Conservation (phyloP, 2,329 filamentous ascomycete genomes). For the Colletotrichum godetiae region DNA sequence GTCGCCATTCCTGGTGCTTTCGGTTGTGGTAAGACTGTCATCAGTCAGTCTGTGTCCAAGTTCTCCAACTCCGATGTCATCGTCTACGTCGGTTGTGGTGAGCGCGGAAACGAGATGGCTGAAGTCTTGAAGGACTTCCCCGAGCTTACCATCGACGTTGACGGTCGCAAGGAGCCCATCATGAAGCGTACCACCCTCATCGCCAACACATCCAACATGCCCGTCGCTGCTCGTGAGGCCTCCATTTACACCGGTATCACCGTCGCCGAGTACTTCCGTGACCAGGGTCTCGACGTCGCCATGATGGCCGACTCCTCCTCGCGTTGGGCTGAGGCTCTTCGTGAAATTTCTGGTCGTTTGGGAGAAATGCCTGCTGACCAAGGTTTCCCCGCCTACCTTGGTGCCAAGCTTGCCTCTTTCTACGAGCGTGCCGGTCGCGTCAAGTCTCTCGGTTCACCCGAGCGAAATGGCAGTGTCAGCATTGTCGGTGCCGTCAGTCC, state of each 20-base stretch:
- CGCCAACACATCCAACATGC: constrained; percentile 99
- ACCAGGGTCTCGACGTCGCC: constrained; percentile 95
- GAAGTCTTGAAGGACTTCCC: constrained; percentile 99
- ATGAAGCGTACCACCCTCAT: constrained; percentile 99
- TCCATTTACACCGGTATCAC: constrained; percentile 99
- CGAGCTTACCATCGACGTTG: constrained; percentile 93
- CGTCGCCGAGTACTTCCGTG: constrained; percentile 95
- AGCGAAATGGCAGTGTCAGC: constrained; percentile 91
- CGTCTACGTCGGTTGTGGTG: constrained; percentile 91
- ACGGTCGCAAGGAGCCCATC: constrained; percentile 96
- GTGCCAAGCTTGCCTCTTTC: constrained; percentile 97
- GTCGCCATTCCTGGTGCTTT: constrained; percentile 99
- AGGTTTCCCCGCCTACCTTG: constrained; percentile 97
- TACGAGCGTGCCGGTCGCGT: constrained; percentile 97
- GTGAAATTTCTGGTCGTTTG: constrained; percentile 97
- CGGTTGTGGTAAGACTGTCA: constrained; percentile 99
- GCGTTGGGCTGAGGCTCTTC: constrained; percentile 97
- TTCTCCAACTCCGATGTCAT: constrained; percentile 99
- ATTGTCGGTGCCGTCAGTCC: constrained; percentile 98
- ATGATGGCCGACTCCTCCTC: constrained; percentile 99
- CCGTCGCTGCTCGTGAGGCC: constrained; percentile 95
- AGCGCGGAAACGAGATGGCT: constrained; percentile 99
- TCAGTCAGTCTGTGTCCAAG: constrained; percentile 97
- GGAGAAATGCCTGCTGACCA: constrained; percentile 99
- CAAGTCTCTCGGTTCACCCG: constrained; percentile 86